These are phyloP conservation scores for Penicillium malachiteum DNA, from an alignment of 495 filamentous ascomycete species.

Conservation along the genomic window DNA sequence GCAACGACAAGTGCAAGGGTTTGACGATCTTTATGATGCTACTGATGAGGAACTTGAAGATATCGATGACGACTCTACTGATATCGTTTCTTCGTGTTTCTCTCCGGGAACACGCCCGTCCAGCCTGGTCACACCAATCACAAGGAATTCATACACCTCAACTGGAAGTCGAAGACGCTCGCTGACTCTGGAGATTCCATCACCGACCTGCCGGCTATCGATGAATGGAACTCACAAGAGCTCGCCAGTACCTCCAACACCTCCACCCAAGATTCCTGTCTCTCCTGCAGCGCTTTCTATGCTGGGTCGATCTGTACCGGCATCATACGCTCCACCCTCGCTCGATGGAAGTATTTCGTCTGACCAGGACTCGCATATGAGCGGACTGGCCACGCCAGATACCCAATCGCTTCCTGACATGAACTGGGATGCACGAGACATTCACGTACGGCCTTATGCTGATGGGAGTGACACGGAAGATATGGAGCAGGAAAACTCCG, in stretches of 20 bases:
- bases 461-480: conserved; percentile 25
- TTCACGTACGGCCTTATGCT: conserved; percentile 35
- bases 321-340: conserved; percentile 77
- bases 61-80: conserved; percentile 34
- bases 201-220: conserved; percentile 56
- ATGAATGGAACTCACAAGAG: conserved; percentile 52
- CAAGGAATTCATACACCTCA: conserved; percentile 40
- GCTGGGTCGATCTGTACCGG: conserved; percentile 66
- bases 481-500: conserved; percentile 5
- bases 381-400: conserved; percentile 78
- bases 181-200: conserved; percentile 74
- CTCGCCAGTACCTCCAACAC: conserved; percentile 74
- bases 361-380: conserved; percentile 76
- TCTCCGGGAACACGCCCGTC: conserved; percentile 44
- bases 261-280: conserved; percentile 71
- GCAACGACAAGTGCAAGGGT: conserved; percentile 51
- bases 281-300: conserved; percentile 70
- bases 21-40: conserved; percentile 84
- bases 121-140: conserved; percentile 39
- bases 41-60: conserved; percentile 61
- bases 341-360: conserved; percentile 85
- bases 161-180: conserved; percentile 49
- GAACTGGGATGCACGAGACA: conserved; percentile 38
- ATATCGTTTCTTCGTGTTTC: conserved; percentile 40
- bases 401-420: conserved; percentile 55